These are phyloP conservation scores for Boletus rufocinnamomeus DNA, from an alignment of 768 basidiomycete genomes.

Conservation along the genomic window DNA sequence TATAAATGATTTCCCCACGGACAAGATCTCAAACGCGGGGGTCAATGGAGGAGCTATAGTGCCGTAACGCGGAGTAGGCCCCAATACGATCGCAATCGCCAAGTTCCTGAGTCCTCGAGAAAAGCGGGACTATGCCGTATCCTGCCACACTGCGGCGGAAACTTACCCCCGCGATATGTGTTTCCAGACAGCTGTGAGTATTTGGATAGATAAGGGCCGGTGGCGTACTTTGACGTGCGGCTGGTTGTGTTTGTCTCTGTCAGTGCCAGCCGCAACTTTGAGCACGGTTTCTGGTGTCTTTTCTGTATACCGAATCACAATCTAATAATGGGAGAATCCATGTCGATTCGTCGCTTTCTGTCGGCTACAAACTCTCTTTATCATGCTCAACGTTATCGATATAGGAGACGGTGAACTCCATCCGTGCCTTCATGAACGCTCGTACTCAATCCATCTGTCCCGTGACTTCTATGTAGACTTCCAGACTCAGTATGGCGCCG, in stretches of 20 bases:
- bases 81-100: not conserved
- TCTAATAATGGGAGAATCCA: not conserved
- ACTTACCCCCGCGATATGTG: not conserved
- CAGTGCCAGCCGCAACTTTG: constrained; percentile 4
- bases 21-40: not conserved
- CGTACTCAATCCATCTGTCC: not conserved
- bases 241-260: constrained; percentile 14
- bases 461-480: not conserved
- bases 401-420: not conserved
- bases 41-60: not conserved
- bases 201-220: not conserved
- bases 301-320: not conserved
- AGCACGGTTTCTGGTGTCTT: not conserved
- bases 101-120: not conserved
- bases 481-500: not conserved
- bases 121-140: not conserved
- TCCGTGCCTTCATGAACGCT: not conserved
- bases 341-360: not conserved
- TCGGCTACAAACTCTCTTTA: not conserved
- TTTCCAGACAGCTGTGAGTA: not conserved
- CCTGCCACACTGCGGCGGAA: constrained; percentile 2
- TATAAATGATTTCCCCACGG: too few species aligned
- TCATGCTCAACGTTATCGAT: not conserved
- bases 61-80: not conserved
- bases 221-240: not conserved